Base-by-base conservation (phyloP, 768 basidiomycete species). In the Lactarius sanguifluus region DNA sequence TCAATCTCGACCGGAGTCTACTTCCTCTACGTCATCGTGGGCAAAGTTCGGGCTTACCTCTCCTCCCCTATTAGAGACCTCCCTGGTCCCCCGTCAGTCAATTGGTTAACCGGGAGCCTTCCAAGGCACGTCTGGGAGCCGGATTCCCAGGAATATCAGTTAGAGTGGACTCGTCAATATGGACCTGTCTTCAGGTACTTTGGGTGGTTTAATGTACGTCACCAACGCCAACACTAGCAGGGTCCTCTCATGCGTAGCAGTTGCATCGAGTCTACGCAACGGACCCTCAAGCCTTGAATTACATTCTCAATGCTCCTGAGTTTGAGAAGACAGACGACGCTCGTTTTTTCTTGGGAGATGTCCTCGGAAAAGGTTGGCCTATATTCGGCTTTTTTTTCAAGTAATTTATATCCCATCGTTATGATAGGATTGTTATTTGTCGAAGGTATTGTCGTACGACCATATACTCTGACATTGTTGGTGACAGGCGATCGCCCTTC, bases 241-340 rank as follows among this genome's bases (percentile, higher is more conserved):
- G 23, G 6, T 25, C 57, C 20, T 41, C 34, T 6, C n/a, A 45
- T 28, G 7, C 18, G 38, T 45, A 12, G 25, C 55, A 69, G 69
- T 1, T 55, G 47, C 8, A 3, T 16, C 61, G 20, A 5, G 41
- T 68, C 47, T 0, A 32, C 18, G 57, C 43, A 12, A 61, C 45
- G 10, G 69, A 69, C 43, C 61, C 20, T 30, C 67, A 60, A 23
- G 66, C 69, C 15, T 41, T 68, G 41, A 68, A 64, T 30, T 40
- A 64, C 57, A 54, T 69, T 1, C 15, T 69, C 5, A 64, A 38
- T 43, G 36, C 54, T 32, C 58, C 67, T 25, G 66, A 68, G 20
- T 69, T 68, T 23, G 67, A 62, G 13, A 69, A 69, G 38, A 16
- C 62, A 12, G 18, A n/a, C 8, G 18, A 16, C 2, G 52, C 25